Percentiles rank a stretch among this genome's conserved stretches.
phyloP scores from a whole-genome alignment of 768 basidiomycete genomes.

The Mycena maculata region DNA sequence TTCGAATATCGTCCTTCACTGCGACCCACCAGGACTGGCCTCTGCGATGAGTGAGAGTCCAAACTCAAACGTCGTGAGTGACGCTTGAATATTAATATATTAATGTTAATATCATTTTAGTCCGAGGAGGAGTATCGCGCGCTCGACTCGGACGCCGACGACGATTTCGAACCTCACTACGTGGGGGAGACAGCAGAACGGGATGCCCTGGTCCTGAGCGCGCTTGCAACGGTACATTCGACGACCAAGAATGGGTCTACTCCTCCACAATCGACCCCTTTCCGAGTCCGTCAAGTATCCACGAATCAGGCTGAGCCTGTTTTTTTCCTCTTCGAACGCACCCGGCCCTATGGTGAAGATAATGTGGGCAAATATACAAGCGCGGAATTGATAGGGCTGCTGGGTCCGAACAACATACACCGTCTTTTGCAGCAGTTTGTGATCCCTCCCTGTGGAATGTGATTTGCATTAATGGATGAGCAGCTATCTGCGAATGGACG shows the following conservation, averaged over 20 bases:
- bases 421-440: constrained; percentile 34
- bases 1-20: constrained; percentile 34
- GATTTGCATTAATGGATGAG: not conserved
- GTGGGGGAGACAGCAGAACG: constrained; percentile 34
- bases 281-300: constrained; percentile 34
- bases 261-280: constrained; percentile 31
- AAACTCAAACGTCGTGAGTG: constrained; percentile 4
- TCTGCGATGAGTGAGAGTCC: constrained; percentile 15
- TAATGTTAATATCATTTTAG: constrained; percentile 8
- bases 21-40: constrained; percentile 24
- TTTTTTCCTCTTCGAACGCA: constrained; percentile 34
- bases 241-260: constrained; percentile 27
- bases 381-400: constrained; percentile 32
- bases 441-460: not conserved
- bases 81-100: not conserved
- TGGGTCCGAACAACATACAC: constrained; percentile 33
- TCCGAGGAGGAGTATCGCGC: constrained; percentile 26
- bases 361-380: constrained; percentile 35
- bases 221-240: constrained; percentile 29
- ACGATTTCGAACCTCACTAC: constrained; percentile 35
- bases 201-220: constrained; percentile 30
- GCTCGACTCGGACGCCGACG: constrained; percentile 35
- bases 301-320: constrained; percentile 34
- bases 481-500: constrained; percentile 35
- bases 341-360: constrained; percentile 33